A percentile compares a stretch with the other conserved stretches of the same genome.
Evolutionary conservation across 2,329 filamentous ascomycete species (phyloP).

Genomic region (Pseudogymnoascus sp.): DNA sequence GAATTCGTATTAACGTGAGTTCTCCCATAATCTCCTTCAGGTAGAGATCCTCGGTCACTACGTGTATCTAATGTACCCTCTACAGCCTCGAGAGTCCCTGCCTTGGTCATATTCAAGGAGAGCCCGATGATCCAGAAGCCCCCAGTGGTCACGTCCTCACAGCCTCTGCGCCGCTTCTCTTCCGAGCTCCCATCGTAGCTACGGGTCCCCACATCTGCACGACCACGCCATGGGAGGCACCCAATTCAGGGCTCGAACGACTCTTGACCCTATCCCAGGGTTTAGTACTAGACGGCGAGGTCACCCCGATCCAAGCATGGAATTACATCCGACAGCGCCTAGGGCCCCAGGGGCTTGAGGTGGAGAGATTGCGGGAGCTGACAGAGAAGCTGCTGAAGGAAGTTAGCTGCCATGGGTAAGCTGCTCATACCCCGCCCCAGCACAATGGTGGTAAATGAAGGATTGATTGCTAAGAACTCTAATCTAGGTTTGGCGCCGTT

Average conservation of each 20-base stretch:
- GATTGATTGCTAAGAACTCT: not conserved
- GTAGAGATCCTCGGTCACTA: not conserved
- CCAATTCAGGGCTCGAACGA: conserved; percentile 20
- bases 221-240: conserved; percentile 13
- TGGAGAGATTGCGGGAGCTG: conserved; percentile 24
- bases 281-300: conserved; percentile 28
- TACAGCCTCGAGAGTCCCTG: not conserved
- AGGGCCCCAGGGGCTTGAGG: conserved; percentile 27
- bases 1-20: conserved; percentile 3
- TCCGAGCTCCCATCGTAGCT: not conserved
- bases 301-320: conserved; percentile 36
- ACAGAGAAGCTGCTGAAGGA: conserved; percentile 25
- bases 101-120: not conserved
- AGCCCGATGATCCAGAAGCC: not conserved
- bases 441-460: not conserved
- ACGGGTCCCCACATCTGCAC: not conserved
- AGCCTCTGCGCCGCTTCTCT: not conserved
- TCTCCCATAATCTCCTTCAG: not conserved
- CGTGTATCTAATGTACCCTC: not conserved
- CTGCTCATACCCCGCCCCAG: not conserved
- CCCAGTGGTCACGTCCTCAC: not conserved
- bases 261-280: conserved; percentile 23
- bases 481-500: not conserved
- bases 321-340: conserved; percentile 29
- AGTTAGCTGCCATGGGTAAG: conserved; percentile 34